A percentile compares a stretch with the other conserved stretches of the same genome.
These are phyloP conservation scores for Talaromyces atroroseus DNA, from an alignment of 2,329 filamentous ascomycete species.

Conservation along the genomic window DNA sequence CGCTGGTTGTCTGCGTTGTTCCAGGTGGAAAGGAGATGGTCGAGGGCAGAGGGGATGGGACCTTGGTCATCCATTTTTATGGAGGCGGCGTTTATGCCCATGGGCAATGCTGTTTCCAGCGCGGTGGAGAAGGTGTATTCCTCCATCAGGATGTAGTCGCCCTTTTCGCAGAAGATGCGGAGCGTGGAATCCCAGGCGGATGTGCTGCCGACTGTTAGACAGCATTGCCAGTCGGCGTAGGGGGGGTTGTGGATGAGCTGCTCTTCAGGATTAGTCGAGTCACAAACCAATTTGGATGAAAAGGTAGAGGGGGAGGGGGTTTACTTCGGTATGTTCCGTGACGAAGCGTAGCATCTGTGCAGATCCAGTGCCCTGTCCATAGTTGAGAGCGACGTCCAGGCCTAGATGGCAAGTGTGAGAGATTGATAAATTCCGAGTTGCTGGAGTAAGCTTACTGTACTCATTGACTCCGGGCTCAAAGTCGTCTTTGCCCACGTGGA, in stretches of 20 bases:
- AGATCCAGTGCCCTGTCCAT: slow-evolving; percentile 81
- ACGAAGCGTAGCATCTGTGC: slow-evolving; percentile 84
- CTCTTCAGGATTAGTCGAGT: slow-evolving; percentile 16
- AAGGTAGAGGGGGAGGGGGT: slow-evolving; percentile 2
- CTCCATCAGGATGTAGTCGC: slow-evolving; percentile 77
- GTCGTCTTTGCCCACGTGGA: slow-evolving; percentile 72
- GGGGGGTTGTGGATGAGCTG: slow-evolving; percentile 73
- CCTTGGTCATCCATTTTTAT: slow-evolving; percentile 63
- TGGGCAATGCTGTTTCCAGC: slow-evolving; percentile 59
- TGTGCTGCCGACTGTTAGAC: slow-evolving; percentile 79
- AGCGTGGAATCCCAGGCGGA: slow-evolving; percentile 76
- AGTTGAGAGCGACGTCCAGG: slow-evolving; percentile 83
- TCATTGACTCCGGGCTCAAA: slow-evolving; percentile 47
- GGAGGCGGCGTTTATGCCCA: slow-evolving; percentile 56
- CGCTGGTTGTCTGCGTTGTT: slow-evolving; percentile 50
- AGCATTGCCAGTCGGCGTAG: slow-evolving; percentile 84
- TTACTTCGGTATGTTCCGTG: slow-evolving; percentile 82
- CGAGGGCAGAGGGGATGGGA: slow-evolving; percentile 56
- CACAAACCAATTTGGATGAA: no score
- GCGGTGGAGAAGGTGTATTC: slow-evolving; percentile 84
- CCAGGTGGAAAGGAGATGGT: slow-evolving; percentile 61
- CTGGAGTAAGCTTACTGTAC: slow-evolving; percentile 8
- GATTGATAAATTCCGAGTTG: no score
- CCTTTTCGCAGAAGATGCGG: slow-evolving; percentile 70
- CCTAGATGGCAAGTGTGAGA: no score